phyloP scores from a whole-genome alignment of 306 rosid genomes.

The Cyamopsis tetragonoloba region DNA sequence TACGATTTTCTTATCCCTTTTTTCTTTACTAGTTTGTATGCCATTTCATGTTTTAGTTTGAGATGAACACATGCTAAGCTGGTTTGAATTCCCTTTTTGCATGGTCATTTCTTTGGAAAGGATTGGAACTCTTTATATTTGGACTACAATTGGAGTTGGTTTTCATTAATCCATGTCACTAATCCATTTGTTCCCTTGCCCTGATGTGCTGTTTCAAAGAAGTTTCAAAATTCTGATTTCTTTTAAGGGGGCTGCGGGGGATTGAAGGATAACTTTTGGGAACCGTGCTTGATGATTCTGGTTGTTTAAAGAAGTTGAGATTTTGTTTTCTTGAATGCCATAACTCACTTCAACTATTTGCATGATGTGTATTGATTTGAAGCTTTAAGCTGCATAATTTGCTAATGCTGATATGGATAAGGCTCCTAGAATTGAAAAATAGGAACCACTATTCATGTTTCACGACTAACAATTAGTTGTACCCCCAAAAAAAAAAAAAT shows the following conservation, averaged over 20 bases:
- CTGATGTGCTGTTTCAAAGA: neutral
- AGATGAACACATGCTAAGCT: neutral
- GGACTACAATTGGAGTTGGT: neutral
- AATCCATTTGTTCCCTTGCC: conserved; percentile 8
- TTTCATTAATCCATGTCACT: neutral
- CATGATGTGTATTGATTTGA: no score
- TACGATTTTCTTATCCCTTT: neutral
- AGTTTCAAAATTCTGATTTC: conserved; percentile 6
- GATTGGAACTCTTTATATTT: conserved; percentile 1
- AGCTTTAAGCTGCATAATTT: no score
- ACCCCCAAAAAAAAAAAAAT: no score
- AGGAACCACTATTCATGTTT: no score
- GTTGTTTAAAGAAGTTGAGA: neutral
- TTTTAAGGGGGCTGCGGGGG: neutral
- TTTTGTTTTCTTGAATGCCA: conserved; percentile 9
- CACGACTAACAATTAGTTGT: no score
- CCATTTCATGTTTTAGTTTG: conserved; percentile 16
- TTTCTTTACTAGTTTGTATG: conserved; percentile 15
- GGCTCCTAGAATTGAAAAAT: neutral
- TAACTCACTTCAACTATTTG: no score
- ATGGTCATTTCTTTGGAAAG: conserved; percentile 5
- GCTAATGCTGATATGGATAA: conserved; percentile 14
- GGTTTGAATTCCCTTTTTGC: neutral
- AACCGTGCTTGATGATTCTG: conserved; percentile 16
- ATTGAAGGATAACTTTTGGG: conserved; percentile 11